Evolutionary conservation across 257 asterid genomes (phyloP).

Genomic region (Catharanthus roseus): DNA sequence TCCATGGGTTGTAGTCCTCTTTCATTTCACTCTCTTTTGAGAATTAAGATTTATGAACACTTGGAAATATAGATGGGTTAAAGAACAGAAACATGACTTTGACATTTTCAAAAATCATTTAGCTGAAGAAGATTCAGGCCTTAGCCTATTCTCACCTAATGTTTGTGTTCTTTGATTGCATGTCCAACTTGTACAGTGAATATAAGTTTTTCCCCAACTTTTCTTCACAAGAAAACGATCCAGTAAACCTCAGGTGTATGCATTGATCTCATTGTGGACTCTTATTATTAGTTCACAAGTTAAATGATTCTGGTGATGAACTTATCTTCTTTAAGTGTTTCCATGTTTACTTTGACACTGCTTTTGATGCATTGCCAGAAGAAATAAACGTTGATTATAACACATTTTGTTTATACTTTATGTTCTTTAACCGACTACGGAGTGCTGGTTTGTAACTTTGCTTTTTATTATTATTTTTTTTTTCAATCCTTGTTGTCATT

Average conservation of each 20-base stretch:
- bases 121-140: not conserved
- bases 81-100: not conserved
- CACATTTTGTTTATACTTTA: not conserved
- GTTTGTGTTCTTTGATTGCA: not conserved
- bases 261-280: not conserved
- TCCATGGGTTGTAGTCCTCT: not conserved
- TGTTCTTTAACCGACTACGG: not conserved
- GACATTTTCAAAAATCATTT: not conserved
- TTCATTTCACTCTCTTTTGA: not conserved
- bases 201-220: not conserved
- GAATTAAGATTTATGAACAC: not conserved
- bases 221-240: not conserved
- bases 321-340: not conserved
- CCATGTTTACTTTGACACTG: not conserved
- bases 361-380: not conserved
- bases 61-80: not conserved
- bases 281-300: not conserved
- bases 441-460: too few relatives aligned
- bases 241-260: not conserved
- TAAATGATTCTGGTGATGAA: not conserved
- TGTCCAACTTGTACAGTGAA: not conserved
- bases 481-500: slow-evolving; percentile 1
- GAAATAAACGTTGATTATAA: not conserved
- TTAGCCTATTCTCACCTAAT: not conserved
- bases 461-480: not conserved